Evolutionary conservation across 2,329 filamentous ascomycete species (phyloP).

Genomic region (Trichophyton equinum): DNA sequence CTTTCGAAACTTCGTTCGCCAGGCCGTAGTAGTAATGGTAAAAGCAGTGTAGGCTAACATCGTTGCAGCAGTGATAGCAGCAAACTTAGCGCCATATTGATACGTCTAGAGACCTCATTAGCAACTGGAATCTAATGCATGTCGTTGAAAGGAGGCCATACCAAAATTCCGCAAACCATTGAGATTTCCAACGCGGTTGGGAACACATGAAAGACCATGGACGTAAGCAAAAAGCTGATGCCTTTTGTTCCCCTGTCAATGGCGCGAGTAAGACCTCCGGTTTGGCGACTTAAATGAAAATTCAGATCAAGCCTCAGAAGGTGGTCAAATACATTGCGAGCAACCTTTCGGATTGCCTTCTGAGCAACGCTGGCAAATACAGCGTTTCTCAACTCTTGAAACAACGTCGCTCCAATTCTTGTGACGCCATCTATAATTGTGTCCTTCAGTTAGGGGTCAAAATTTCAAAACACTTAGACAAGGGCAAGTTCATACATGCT

Average conservation of each 20-base stretch:
- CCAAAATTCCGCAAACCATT: slow-evolving; percentile 87
- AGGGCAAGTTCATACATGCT: slow-evolving; percentile 47
- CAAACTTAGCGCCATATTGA: slow-evolving; percentile 86
- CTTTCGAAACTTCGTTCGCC: slow-evolving; percentile 91
- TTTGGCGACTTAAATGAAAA: slow-evolving; percentile 91
- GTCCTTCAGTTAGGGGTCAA: background rate
- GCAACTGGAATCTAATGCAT: background rate
- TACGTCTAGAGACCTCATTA: slow-evolving; percentile 48
- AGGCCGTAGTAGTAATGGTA: slow-evolving; percentile 90
- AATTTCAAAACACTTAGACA: background rate
- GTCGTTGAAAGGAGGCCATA: slow-evolving; percentile 20
- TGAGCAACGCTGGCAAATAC: slow-evolving; percentile 95
- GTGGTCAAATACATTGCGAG: slow-evolving; percentile 85
- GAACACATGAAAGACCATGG: slow-evolving; percentile 96
- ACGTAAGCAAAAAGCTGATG: slow-evolving; percentile 91
- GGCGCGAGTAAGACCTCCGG: slow-evolving; percentile 81
- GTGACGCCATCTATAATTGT: slow-evolving; percentile 56
- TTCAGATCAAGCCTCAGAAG: slow-evolving; percentile 76
- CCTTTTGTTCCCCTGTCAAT: slow-evolving; percentile 97
- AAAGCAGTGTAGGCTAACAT: slow-evolving; percentile 96
- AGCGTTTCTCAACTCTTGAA: slow-evolving; percentile 88
- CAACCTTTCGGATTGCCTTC: slow-evolving; percentile 85
- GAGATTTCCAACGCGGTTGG: slow-evolving; percentile 88
- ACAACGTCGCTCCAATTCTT: slow-evolving; percentile 75
- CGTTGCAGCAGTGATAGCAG: slow-evolving; percentile 74